These are phyloP conservation scores for Colletotrichum orchidophilum DNA, from an alignment of 2,329 filamentous ascomycete species.

Conservation along the genomic window DNA sequence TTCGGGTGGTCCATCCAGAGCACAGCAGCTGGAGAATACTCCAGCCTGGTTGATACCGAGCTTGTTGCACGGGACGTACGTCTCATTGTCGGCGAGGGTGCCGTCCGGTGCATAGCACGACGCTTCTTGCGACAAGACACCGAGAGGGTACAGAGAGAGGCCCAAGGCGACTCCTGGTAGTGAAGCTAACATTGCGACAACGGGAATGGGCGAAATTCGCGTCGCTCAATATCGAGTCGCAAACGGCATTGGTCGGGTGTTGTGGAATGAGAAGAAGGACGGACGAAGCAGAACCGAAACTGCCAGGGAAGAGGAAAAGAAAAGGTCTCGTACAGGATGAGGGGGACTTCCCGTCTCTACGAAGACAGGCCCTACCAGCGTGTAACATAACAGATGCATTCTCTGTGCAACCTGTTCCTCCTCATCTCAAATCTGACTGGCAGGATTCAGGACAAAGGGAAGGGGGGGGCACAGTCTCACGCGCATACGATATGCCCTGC, in stretches of 20 bases:
- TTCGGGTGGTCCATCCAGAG: constrained; percentile 37
- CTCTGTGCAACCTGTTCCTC: background rate
- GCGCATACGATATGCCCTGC: constrained; percentile 7
- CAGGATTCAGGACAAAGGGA: background rate
- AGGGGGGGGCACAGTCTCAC: constrained; percentile 15
- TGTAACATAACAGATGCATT: background rate
- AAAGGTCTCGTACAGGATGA: background rate
- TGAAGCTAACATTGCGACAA: constrained; percentile 1
- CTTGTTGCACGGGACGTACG: constrained; percentile 45
- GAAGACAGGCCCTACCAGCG: background rate
- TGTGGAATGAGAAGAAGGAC: background rate
- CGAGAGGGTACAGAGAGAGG: background rate
- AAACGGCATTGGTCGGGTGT: background rate
- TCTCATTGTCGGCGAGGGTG: constrained; percentile 38
- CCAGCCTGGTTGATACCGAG: constrained; percentile 42
- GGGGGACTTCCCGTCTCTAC: constrained; percentile 7
- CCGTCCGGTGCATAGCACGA: constrained; percentile 44
- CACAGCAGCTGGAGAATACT: constrained; percentile 43
- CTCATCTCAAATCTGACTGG: constrained; percentile 5
- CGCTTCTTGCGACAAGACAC: constrained; percentile 9
- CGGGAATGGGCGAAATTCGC: background rate
- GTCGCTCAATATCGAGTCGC: background rate
- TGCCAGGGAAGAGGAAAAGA: background rate
- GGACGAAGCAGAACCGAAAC: constrained; percentile 2
- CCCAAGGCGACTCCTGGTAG: background rate